Evolutionary conservation across 257 asterid species (phyloP).

Genomic region (Rehmannia glutinosa): DNA sequence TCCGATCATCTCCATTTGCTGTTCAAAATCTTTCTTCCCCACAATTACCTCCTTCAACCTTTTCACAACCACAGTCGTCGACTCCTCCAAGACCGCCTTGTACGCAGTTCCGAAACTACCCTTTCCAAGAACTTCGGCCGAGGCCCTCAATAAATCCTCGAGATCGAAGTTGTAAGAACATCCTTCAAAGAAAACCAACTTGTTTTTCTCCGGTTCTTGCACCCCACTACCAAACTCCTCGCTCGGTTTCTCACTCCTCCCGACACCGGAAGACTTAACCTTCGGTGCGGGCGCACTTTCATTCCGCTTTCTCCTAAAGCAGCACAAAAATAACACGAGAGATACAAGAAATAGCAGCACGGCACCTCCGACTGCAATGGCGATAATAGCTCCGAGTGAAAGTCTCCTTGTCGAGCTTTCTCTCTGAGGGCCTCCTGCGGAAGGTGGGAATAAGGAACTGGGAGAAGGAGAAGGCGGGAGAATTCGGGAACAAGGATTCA

Average conservation of each 20-base stretch:
- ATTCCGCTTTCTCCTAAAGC: slow-evolving; percentile 52
- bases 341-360: slow-evolving; percentile 46
- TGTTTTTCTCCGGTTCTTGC: slow-evolving; percentile 83
- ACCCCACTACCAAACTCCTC: slow-evolving; percentile 95
- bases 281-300: slow-evolving; percentile 38
- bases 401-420: slow-evolving; percentile 40
- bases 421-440: slow-evolving; percentile 26
- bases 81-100: slow-evolving; percentile 90
- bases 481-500: slow-evolving; percentile 43
- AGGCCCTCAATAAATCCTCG: slow-evolving; percentile 90
- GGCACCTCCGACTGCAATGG: slow-evolving; percentile 80
- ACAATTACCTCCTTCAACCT: slow-evolving; percentile 86
- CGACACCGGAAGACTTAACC: slow-evolving; percentile 58
- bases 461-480: slow-evolving; percentile 50
- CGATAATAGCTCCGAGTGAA: slow-evolving; percentile 57
- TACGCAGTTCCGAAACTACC: slow-evolving; percentile 95
- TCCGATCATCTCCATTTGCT: slow-evolving; percentile 84
- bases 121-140: slow-evolving; percentile 91
- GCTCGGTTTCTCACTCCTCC: slow-evolving; percentile 74
- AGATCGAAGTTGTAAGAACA: slow-evolving; percentile 87
- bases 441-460: slow-evolving; percentile 20
- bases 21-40: slow-evolving; percentile 92
- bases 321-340: slow-evolving; percentile 45
- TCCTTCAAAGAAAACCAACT: slow-evolving; percentile 88
- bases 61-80: slow-evolving; percentile 88